Percentiles rank a stretch among this genome's conserved stretches.
phyloP scores from a whole-genome alignment of 352 stramenopile genomes.

The Phytopythium kandeliae region DNA sequence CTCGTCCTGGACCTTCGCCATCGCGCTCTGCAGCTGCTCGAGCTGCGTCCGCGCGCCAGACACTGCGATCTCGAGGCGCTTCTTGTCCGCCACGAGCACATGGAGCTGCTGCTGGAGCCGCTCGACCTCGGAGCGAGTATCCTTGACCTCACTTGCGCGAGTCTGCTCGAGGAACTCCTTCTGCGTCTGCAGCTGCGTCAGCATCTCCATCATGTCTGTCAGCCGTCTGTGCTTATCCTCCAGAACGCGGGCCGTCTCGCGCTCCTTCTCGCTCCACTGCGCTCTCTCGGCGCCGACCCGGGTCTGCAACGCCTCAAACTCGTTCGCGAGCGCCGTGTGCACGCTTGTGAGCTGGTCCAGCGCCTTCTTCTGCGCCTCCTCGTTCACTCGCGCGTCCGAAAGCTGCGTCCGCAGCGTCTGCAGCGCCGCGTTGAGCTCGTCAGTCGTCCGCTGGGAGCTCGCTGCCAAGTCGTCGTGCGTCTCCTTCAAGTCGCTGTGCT shows the following conservation, averaged over 20 bases:
- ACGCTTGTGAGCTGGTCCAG: slow-evolving; percentile 5
- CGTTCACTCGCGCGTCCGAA: slow-evolving; percentile 6
- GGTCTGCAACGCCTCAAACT: slow-evolving; percentile 19
- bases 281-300: slow-evolving; percentile 21
- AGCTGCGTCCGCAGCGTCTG: slow-evolving; percentile 20
- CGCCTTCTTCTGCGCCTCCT: slow-evolving; percentile 12
- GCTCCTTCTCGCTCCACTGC: slow-evolving; percentile 24
- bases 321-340: slow-evolving; percentile 12
- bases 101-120: slow-evolving; percentile 31
- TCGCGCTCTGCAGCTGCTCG: slow-evolving; percentile 21
- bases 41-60: slow-evolving; percentile 16
- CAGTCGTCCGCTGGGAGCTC: slow-evolving; percentile 25
- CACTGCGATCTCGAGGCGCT: slow-evolving; percentile 25
- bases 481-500: slow-evolving; percentile 56
- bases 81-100: slow-evolving; percentile 27
- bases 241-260: slow-evolving; percentile 17
- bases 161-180: slow-evolving; percentile 44
- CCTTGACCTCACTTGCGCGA: slow-evolving; percentile 30
- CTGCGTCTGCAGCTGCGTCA: slow-evolving; percentile 47
- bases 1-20: slow-evolving; percentile 28
- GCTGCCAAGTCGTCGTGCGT: slow-evolving; percentile 36
- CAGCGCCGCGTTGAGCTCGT: slow-evolving; percentile 24
- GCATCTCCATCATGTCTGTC: slow-evolving; percentile 61
- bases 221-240: slow-evolving; percentile 47
- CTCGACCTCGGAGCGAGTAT: slow-evolving; percentile 30